Conservation (phyloP, 768 basidiomycete genomes). For the Mycena amicta region DNA sequence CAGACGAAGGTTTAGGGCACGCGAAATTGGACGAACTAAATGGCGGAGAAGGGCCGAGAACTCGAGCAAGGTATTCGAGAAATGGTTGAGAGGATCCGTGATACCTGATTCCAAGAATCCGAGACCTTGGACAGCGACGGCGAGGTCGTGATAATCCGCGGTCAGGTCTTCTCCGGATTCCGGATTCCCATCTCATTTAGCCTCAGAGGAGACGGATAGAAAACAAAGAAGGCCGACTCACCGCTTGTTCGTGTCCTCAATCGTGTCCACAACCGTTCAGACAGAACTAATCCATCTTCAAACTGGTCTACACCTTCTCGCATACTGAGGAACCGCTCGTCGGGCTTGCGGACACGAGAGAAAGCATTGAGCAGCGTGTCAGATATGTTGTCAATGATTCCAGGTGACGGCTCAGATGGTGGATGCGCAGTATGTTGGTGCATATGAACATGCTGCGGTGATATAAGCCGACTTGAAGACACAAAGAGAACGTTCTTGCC, state of each 20-base stretch:
- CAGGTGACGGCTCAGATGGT: slow-evolving; percentile 76
- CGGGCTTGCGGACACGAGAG: slow-evolving; percentile 92
- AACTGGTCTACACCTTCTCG: slow-evolving; percentile 92
- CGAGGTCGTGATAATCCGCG: slow-evolving; percentile 95
- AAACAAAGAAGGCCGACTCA: slow-evolving; percentile 48
- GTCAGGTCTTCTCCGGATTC: slow-evolving; percentile 92
- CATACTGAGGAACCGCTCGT: slow-evolving; percentile 93
- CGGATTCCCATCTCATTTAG: slow-evolving; percentile 81
- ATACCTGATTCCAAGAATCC: slow-evolving; percentile 98
- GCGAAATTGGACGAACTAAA: slow-evolving; percentile 49
- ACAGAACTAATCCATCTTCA: slow-evolving; percentile 84
- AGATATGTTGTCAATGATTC: slow-evolving; percentile 92
- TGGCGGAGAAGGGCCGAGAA: slow-evolving; percentile 90
- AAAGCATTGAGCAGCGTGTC: slow-evolving; percentile 97
- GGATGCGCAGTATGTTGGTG: slow-evolving; percentile 95
- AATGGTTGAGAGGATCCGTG: slow-evolving; percentile 95
- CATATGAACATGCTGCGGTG: slow-evolving; percentile 86
- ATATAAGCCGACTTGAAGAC: slow-evolving; percentile 7
- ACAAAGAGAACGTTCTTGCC: slow-evolving; percentile 52
- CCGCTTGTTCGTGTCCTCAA: slow-evolving; percentile 83
- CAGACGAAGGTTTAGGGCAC: neutral
- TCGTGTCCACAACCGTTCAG: slow-evolving; percentile 82
- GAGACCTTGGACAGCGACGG: slow-evolving; percentile 93
- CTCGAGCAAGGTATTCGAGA: slow-evolving; percentile 93
- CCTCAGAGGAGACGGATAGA: slow-evolving; percentile 59